Percentiles rank a stretch among this genome's conserved stretches.
Evolutionary conservation across 345 rosid species (phyloP).

Genomic region (Aegle marmelos): DNA sequence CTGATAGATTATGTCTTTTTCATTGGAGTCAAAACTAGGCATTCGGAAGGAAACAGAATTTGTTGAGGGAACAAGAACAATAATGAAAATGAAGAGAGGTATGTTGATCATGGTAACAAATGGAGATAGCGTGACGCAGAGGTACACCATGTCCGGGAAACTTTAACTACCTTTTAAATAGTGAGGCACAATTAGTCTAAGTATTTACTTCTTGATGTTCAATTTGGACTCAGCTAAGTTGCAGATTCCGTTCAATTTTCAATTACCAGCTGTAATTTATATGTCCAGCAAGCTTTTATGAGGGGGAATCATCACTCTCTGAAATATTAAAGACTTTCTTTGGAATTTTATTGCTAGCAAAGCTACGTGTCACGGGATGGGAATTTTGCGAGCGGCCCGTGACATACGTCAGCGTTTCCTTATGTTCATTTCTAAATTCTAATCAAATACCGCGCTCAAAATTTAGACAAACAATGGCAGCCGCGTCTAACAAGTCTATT

Average conservation of each 20-base stretch:
- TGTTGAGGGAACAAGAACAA: background rate
- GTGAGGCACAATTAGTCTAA: background rate
- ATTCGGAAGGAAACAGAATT: slow-evolving; percentile 14
- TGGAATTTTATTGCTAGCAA: background rate
- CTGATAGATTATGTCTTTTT: background rate
- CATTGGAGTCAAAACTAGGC: slow-evolving; percentile 4
- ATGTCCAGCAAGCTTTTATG: background rate
- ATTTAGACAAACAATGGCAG: too few relatives aligned
- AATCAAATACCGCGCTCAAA: too few relatives aligned
- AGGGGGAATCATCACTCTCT: background rate
- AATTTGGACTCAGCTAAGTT: too few relatives aligned
- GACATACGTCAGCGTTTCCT: too few relatives aligned
- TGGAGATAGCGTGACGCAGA: background rate
- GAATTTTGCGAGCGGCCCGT: too few relatives aligned
- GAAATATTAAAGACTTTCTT: background rate
- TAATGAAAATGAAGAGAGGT: background rate
- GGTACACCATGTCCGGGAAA: background rate
- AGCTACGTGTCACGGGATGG: too few relatives aligned
- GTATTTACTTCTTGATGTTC: background rate
- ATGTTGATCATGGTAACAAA: background rate
- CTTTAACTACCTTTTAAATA: background rate
- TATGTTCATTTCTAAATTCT: too few relatives aligned
- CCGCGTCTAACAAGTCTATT: too few relatives aligned
- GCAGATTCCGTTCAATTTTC: too few relatives aligned
- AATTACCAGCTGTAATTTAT: background rate